Conservation (phyloP, 2,329 filamentous ascomycete genomes). For the Aspergillus bombycis region DNA sequence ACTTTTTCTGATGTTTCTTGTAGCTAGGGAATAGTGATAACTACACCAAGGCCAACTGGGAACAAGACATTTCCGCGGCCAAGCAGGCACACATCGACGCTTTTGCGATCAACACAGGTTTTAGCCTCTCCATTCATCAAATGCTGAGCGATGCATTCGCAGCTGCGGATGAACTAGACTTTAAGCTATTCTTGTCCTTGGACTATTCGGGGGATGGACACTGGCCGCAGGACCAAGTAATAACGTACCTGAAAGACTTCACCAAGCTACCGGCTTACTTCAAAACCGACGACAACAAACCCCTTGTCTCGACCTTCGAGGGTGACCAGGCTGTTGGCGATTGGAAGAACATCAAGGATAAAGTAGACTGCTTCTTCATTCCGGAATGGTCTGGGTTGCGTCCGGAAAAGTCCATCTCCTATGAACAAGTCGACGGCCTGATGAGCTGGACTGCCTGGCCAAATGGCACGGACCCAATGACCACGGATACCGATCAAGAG, state of each 20-base stretch:
- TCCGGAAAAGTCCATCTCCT: constrained; percentile 23
- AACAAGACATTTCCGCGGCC: constrained; percentile 39
- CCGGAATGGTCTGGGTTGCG: constrained; percentile 50
- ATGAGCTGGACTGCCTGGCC: constrained; percentile 52
- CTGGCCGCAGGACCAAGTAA: constrained; percentile 33
- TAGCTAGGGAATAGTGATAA: constrained; percentile 32
- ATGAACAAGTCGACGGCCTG: constrained; percentile 40
- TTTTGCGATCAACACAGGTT: constrained; percentile 46
- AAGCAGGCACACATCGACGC: constrained; percentile 44
- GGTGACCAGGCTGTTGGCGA: constrained; percentile 46
- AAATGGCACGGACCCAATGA: constrained; percentile 39
- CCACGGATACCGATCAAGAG: constrained; percentile 39
- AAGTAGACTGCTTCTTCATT: constrained; percentile 47
- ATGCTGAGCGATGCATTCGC: constrained; percentile 30
- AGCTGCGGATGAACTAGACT: constrained; percentile 30
- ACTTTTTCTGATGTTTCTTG: no score
- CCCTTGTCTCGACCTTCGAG: constrained; percentile 50
- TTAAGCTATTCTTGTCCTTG: constrained; percentile 43
- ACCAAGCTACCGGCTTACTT: constrained; percentile 31
- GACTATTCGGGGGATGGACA: constrained; percentile 39
- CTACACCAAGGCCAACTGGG: constrained; percentile 31
- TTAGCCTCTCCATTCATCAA: constrained; percentile 25
- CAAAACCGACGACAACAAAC: constrained; percentile 27
- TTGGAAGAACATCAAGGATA: constrained; percentile 49
- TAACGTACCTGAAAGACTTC: constrained; percentile 31